These are phyloP conservation scores for Rhynchosporium graminicola DNA, from an alignment of 2,329 filamentous ascomycete species.

Conservation along the genomic window DNA sequence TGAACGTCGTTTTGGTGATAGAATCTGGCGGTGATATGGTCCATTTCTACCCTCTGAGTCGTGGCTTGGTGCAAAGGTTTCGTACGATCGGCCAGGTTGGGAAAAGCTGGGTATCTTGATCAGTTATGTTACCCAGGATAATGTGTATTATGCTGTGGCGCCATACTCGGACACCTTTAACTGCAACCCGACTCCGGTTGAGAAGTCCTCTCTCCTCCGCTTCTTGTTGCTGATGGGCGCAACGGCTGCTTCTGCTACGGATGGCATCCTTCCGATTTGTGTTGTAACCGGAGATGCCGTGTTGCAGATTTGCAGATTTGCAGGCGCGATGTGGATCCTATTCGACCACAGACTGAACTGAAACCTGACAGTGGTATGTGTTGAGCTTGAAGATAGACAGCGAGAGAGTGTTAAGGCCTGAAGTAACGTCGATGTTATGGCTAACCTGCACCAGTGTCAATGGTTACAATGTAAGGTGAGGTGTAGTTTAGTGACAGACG, in stretches of 20 bases:
- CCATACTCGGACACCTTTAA: conserved; percentile 11
- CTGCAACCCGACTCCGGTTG: conserved; percentile 14
- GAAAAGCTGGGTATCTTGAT: background rate
- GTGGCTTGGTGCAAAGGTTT: background rate
- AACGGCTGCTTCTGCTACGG: conserved; percentile 30
- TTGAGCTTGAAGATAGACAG: background rate
- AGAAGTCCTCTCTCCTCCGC: conserved; percentile 31
- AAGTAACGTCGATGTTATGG: background rate
- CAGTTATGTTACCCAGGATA: background rate
- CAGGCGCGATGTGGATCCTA: no score
- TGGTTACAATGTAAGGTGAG: no score
- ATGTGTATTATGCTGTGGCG: no score
- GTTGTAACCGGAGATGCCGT: background rate
- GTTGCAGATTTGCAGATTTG: background rate
- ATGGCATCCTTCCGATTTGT: conserved; percentile 31
- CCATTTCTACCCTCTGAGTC: background rate
- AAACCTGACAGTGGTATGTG: no score
- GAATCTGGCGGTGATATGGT: background rate
- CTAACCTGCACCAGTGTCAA: background rate
- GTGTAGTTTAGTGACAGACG: no score
- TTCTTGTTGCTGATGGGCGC: conserved; percentile 25
- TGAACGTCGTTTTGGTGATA: background rate
- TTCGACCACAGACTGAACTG: background rate
- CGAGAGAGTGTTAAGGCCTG: background rate
- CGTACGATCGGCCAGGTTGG: conserved; percentile 1